These are phyloP conservation scores for Paxillus ammoniavirescens DNA, from an alignment of 768 basidiomycete species.

Conservation along the genomic window DNA sequence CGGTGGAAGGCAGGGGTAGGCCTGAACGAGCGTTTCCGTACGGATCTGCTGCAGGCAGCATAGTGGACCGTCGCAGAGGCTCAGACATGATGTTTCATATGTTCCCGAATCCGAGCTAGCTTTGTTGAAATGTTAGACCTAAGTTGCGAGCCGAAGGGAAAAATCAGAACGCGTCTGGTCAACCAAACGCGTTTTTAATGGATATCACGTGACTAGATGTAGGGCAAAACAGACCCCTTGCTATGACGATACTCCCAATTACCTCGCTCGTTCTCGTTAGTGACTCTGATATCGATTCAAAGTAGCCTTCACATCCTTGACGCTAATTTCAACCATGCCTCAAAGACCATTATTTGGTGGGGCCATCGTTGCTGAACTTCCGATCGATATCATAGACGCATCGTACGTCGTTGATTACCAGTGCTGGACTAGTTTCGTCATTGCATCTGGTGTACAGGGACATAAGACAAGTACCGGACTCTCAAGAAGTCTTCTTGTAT, in stretches of 20 bases:
- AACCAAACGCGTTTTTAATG: slow-evolving; percentile 9
- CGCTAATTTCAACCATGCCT: slow-evolving; percentile 11
- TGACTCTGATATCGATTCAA: too few relatives aligned
- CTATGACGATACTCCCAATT: too few relatives aligned
- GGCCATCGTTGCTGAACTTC: slow-evolving; percentile 66
- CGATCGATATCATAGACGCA: slow-evolving; percentile 67
- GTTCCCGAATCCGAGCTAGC: background rate
- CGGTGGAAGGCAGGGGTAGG: slow-evolving; percentile 71
- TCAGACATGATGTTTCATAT: slow-evolving; percentile 38
- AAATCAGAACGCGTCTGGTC: background rate
- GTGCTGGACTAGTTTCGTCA: background rate
- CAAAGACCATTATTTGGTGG: slow-evolving; percentile 71
- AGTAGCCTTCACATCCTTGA: background rate
- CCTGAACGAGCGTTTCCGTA: slow-evolving; percentile 56
- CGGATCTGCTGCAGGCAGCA: slow-evolving; percentile 53
- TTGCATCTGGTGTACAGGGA: slow-evolving; percentile 35
- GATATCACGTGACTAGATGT: slow-evolving; percentile 21
- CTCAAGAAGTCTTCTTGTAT: slow-evolving; percentile 89
- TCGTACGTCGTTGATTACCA: slow-evolving; percentile 58
- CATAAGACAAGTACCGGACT: slow-evolving; percentile 87
- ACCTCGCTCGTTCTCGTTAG: too few relatives aligned
- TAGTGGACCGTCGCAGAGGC: slow-evolving; percentile 52
- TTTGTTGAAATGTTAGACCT: slow-evolving; percentile 7
- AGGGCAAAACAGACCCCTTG: too few relatives aligned
- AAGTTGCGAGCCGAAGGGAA: slow-evolving; percentile 8